These are phyloP conservation scores for Jamesozyma jinghongensis DNA, from an alignment of 805 yeast species.

Conservation along the genomic window DNA sequence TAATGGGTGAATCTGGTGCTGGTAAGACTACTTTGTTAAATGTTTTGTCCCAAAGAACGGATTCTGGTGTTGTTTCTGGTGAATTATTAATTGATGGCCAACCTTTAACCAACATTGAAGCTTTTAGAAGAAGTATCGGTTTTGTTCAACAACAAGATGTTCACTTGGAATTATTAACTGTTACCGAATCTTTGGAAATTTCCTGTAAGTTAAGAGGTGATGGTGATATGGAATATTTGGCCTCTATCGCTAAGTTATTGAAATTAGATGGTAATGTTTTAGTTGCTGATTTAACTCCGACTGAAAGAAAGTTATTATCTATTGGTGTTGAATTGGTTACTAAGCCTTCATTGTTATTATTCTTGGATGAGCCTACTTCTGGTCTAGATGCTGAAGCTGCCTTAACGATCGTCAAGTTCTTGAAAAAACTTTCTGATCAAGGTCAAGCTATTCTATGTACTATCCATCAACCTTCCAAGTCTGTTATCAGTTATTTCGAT, in stretches of 20 bases:
- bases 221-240: slow-evolving; percentile 23
- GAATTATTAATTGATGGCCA: slow-evolving; percentile 49
- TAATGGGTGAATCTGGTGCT: slow-evolving; percentile 62
- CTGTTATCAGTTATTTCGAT: slow-evolving; percentile 51
- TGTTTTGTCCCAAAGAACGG: slow-evolving; percentile 42
- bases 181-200: slow-evolving; percentile 44
- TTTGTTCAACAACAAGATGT: slow-evolving; percentile 55
- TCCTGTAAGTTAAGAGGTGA: slow-evolving; percentile 43
- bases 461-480: slow-evolving; percentile 60
- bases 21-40: slow-evolving; percentile 55
- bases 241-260: slow-evolving; percentile 33
- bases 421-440: slow-evolving; percentile 40
- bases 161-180: slow-evolving; percentile 43
- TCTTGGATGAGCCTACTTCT: slow-evolving; percentile 54
- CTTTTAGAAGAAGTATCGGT: slow-evolving; percentile 48
- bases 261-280: slow-evolving; percentile 35
- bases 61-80: slow-evolving; percentile 50
- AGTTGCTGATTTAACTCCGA: slow-evolving; percentile 47
- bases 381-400: slow-evolving; percentile 54
- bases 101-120: slow-evolving; percentile 32
- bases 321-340: slow-evolving; percentile 50
- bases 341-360: slow-evolving; percentile 43
- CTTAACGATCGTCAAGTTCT: slow-evolving; percentile 47
- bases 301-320: slow-evolving; percentile 45
- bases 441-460: slow-evolving; percentile 56